Base-by-base conservation (phyloP, 1,284 basidiomycete species). In the Malassezia yamatoensis region DNA sequence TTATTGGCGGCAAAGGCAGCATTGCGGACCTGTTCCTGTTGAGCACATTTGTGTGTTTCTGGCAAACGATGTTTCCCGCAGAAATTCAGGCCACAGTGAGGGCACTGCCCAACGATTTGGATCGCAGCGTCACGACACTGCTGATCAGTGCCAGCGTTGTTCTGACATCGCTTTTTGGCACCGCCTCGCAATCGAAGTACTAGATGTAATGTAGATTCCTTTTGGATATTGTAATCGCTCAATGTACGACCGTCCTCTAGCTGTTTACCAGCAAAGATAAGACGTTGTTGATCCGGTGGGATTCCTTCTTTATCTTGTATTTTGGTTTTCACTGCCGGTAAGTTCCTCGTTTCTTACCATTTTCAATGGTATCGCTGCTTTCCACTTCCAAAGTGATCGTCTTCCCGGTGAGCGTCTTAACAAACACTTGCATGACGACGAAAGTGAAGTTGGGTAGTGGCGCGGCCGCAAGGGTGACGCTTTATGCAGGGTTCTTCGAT, bases 251-350 rank as follows among this genome's bases (percentile, higher is more conserved):
- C 78, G 59, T 78, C 78, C 64, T 78, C 78, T 50, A 96, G 86
- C 80, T 96, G 91, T 81, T 96, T 96, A 70, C 91, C 91, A 52
- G 91, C 91, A 76, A 96, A 96, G 81, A 96, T 94, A 76, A 96
- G 79, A 67, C 91, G 89, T 78, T 96, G 91, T 79, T 96, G 90
- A 80, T 94, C 90, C 66, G 88, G 88, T 56, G 88, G 87, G 60
- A 91, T 91, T 33, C 88, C 78, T 65, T 80, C 79, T 75, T 80
- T 80, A 72, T 80, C 79, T 67, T 80, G 78, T 63, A 80, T 79
- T 72, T 78, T 76, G 54, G 74, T 68, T 58, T 74, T 74, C 61
- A 74, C 72, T 47, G 40, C 20, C 5, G 3, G 53, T 33, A n/a
- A 46, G 35, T 24, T 9, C 35, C 53, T 59, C 9, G 1, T 12